Conservation (phyloP, 768 basidiomycete genomes). For the Cytidiella melzeri region DNA sequence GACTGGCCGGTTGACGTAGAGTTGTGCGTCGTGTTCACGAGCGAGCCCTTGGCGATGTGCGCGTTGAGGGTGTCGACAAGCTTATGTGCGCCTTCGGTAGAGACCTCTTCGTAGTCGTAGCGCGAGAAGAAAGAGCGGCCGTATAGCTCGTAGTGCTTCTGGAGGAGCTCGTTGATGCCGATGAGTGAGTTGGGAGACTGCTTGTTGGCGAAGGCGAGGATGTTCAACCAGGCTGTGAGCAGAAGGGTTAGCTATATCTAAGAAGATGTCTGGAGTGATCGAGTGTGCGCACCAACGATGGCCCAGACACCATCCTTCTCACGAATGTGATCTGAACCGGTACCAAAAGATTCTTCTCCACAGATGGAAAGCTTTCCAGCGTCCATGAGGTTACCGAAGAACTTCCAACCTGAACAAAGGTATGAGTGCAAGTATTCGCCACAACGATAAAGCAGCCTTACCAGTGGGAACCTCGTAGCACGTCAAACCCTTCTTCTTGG, state of each 20-base stretch:
- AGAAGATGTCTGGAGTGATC: background rate
- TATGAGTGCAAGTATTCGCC: background rate
- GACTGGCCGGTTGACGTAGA: conserved; percentile 60
- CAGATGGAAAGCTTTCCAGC: conserved; percentile 96
- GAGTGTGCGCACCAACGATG: conserved; percentile 63
- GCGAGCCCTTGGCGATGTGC: conserved; percentile 58
- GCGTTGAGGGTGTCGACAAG: conserved; percentile 76
- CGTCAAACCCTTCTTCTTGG: conserved; percentile 87
- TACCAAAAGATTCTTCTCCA: conserved; percentile 98
- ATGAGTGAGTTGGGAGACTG: conserved; percentile 67
- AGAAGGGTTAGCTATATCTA: background rate
- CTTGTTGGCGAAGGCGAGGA: conserved; percentile 84
- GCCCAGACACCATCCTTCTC: conserved; percentile 99
- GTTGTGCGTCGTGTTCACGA: conserved; percentile 61
- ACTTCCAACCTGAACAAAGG: conserved; percentile 81
- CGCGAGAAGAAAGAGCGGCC: conserved; percentile 98
- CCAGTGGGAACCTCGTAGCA: conserved; percentile 97
- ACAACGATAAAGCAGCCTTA: conserved; percentile 26
- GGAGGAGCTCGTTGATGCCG: conserved; percentile 88
- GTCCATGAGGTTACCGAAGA: conserved; percentile 99
- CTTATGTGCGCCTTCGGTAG: conserved; percentile 83
- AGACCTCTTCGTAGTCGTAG: conserved; percentile 98
- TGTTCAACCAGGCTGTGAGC: conserved; percentile 87
- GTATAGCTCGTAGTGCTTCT: conserved; percentile 84
- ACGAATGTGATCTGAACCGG: conserved; percentile 99